Conservation (phyloP, 2,329 filamentous ascomycete genomes). For the Xylaria sp. region DNA sequence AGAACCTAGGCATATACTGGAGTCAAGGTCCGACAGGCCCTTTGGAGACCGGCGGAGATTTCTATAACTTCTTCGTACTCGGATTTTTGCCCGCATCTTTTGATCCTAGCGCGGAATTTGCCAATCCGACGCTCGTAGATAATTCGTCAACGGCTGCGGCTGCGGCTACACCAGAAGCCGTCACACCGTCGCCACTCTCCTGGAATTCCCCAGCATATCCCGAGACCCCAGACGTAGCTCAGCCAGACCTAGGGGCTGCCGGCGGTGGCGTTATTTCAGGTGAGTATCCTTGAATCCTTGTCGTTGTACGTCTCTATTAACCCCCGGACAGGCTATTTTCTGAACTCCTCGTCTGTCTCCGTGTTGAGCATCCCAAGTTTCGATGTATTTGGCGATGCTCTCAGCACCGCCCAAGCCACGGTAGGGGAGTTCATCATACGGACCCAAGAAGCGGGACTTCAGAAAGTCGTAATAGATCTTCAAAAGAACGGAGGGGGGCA, state of each 20-base stretch:
- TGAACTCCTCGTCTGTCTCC: constrained; percentile 44
- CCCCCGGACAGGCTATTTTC: constrained; percentile 37
- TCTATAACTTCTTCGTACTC: constrained; percentile 58
- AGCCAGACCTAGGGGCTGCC: constrained; percentile 28
- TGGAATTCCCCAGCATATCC: constrained; percentile 37
- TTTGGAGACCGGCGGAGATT: constrained; percentile 55
- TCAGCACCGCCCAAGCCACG: constrained; percentile 48
- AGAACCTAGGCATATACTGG: constrained; percentile 23
- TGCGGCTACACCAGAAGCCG: not conserved
- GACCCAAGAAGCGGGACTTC: constrained; percentile 18
- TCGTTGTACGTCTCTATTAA: not conserved
- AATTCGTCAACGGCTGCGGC: not conserved
- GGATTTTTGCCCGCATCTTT: constrained; percentile 40
- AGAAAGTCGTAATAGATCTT: constrained; percentile 42
- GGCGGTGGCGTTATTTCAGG: constrained; percentile 35
- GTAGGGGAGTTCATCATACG: constrained; percentile 47
- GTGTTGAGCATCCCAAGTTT: constrained; percentile 56
- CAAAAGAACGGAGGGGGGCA: constrained; percentile 41
- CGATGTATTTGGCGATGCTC: constrained; percentile 43
- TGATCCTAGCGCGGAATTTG: constrained; percentile 6
- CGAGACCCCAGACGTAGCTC: constrained; percentile 31
- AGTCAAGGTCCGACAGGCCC: constrained; percentile 44
- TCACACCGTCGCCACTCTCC: not conserved
- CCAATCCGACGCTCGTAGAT: constrained; percentile 1
- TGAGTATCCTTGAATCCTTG: not conserved